Evolutionary conservation across 768 basidiomycete species (phyloP).

Genomic region (Exsudoporus frostii): DNA sequence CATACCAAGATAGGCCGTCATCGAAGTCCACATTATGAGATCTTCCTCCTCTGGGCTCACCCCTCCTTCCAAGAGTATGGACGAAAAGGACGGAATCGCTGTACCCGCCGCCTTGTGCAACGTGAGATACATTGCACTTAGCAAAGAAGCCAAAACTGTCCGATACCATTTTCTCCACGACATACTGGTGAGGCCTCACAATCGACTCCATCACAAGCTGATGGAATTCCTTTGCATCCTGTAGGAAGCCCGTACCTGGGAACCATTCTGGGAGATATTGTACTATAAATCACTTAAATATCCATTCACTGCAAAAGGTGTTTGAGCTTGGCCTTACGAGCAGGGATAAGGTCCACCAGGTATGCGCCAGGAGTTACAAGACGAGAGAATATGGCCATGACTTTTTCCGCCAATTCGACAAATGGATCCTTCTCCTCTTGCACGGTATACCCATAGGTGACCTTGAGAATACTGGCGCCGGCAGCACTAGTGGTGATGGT

Average conservation of each 20-base stretch:
- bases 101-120: conserved; percentile 13
- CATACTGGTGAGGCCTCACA: no score
- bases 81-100: conserved; percentile 9
- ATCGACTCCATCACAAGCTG: conserved; percentile 36
- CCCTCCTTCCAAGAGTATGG: conserved; percentile 11
- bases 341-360: conserved; percentile 23
- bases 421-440: conserved; percentile 36
- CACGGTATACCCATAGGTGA: conserved; percentile 41
- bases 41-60: conserved; percentile 18
- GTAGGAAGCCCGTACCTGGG: conserved; percentile 35
- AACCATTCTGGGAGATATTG: conserved; percentile 34
- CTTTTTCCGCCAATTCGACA: conserved; percentile 27
- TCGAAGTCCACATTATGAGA: conserved; percentile 18
- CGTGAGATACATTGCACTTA: not conserved
- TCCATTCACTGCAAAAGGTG: not conserved
- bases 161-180: conserved; percentile 47
- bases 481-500: conserved; percentile 4
- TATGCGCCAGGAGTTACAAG: no score
- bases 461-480: conserved; percentile 32
- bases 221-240: conserved; percentile 25
- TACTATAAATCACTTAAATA: conserved; percentile 17
- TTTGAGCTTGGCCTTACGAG: conserved; percentile 4
- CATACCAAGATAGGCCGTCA: conserved; percentile 9
- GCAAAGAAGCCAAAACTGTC: not conserved
- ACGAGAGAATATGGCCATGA: conserved; percentile 14